These are phyloP conservation scores for Tetrahymena borealis DNA, from an alignment of 73 alveolate species.

Conservation along the genomic window DNA sequence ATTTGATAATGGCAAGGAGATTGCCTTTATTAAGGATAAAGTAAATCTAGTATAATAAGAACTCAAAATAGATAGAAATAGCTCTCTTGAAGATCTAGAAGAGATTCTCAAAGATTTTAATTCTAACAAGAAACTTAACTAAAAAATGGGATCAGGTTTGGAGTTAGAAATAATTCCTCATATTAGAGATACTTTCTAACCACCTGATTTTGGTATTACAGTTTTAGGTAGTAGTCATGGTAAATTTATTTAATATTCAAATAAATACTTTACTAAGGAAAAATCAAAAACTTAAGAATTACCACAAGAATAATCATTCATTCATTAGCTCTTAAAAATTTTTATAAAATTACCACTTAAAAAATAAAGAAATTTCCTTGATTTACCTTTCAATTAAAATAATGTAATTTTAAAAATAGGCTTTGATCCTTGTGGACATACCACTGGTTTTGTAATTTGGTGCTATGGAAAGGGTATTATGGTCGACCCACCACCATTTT, in stretches of 20 bases:
- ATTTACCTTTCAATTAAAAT: too few relatives aligned
- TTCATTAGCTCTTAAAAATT: too few relatives aligned
- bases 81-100: constrained; percentile 24
- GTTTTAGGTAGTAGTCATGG: constrained; percentile 33
- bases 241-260: background rate
- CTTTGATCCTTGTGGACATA: constrained; percentile 34
- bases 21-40: constrained; percentile 6
- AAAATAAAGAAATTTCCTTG: too few relatives aligned
- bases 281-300: background rate
- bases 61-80: constrained; percentile 7
- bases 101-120: constrained; percentile 20
- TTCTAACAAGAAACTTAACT: background rate
- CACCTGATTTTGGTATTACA: constrained; percentile 51
- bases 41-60: constrained; percentile 4
- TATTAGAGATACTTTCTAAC: constrained; percentile 21
- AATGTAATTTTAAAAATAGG: too few relatives aligned
- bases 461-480: constrained; percentile 37
- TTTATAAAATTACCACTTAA: too few relatives aligned
- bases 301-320: too few relatives aligned
- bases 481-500: constrained; percentile 51
- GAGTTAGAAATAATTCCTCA: constrained; percentile 8
- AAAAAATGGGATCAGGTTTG: constrained; percentile 8
- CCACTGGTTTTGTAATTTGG: constrained; percentile 37
- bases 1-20: constrained; percentile 24
- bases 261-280: background rate